Evolutionary conservation across 192 early-diverging fungal species (phyloP).

Genomic region (Coemansia sp.): DNA sequence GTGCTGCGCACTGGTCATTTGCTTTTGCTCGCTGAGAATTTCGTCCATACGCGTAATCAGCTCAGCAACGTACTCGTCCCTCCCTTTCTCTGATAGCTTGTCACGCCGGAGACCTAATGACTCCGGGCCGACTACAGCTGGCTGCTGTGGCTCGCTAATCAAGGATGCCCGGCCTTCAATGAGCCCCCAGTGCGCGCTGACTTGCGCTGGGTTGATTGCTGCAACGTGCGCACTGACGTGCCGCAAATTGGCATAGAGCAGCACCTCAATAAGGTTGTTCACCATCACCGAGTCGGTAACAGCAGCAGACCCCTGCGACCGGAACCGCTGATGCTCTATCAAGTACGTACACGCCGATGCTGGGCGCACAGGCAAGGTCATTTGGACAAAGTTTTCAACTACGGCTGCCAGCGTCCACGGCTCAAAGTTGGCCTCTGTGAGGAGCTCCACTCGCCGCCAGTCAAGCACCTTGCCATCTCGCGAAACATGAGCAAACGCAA

Average conservation of each 20-base stretch:
- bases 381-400: slow-evolving; percentile 37
- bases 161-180: slow-evolving; percentile 4
- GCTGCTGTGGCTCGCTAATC: not conserved
- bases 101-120: not conserved
- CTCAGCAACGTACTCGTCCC: not conserved
- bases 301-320: slow-evolving; percentile 47
- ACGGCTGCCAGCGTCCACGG: slow-evolving; percentile 45
- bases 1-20: slow-evolving; percentile 17
- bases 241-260: slow-evolving; percentile 47
- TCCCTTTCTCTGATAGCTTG: not conserved
- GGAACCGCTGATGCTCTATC: slow-evolving; percentile 54
- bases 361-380: slow-evolving; percentile 21
- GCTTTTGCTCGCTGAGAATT: slow-evolving; percentile 16
- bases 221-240: slow-evolving; percentile 29
- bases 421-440: slow-evolving; percentile 37
- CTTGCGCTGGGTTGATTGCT: slow-evolving; percentile 36
- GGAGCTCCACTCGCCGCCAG: slow-evolving; percentile 46
- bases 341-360: slow-evolving; percentile 35
- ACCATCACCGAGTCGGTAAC: slow-evolving; percentile 54
- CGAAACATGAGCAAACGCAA: slow-evolving; percentile 50
- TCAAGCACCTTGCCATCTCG: slow-evolving; percentile 24
- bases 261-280: slow-evolving; percentile 52
- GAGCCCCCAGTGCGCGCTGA: slow-evolving; percentile 33
- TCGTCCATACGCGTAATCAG: slow-evolving; percentile 23
- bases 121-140: not conserved